Percentiles rank a stretch among this genome's conserved stretches.
phyloP scores from a whole-genome alignment of 805 yeast species.

The Blastobotrys robertii region DNA sequence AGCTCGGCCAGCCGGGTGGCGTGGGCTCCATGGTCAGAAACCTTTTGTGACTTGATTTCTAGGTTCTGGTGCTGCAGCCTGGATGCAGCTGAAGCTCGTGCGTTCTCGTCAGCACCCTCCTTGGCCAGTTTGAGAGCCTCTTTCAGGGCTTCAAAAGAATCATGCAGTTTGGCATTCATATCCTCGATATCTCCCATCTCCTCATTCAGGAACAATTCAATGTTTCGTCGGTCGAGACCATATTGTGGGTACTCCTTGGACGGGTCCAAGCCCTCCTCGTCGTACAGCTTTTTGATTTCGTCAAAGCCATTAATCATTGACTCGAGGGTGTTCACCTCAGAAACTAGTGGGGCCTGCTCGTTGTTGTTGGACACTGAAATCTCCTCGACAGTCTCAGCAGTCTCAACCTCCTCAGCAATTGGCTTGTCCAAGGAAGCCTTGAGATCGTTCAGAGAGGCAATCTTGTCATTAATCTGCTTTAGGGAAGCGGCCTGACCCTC shows the following conservation, averaged over 20 bases:
- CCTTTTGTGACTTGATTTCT: constrained; percentile 2
- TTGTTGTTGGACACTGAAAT: neutral
- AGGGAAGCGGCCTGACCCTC: constrained; percentile 46
- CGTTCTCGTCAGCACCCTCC: constrained; percentile 3
- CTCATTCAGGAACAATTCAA: neutral
- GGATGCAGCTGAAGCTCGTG: neutral
- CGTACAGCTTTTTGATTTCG: constrained; percentile 14
- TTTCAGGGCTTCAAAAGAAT: neutral
- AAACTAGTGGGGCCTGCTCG: neutral
- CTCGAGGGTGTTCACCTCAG: constrained; percentile 3
- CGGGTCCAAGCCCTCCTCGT: constrained; percentile 8
- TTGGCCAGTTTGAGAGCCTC: constrained; percentile 6
- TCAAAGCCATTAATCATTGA: constrained; percentile 9
- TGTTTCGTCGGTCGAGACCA: constrained; percentile 1
- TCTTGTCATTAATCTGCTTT: constrained; percentile 31
- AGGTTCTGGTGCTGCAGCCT: neutral
- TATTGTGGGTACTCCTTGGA: neutral
- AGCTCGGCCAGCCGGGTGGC: no score
- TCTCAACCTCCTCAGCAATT: neutral
- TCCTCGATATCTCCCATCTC: neutral
- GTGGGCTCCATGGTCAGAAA: neutral
- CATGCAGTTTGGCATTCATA: neutral
- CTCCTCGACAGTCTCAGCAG: constrained; percentile 2
- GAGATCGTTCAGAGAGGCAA: constrained; percentile 10
- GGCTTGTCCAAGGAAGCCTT: constrained; percentile 1